These are phyloP conservation scores for Groenewaldozyma salmanticensis DNA, from an alignment of 805 yeast genomes.

Conservation along the genomic window DNA sequence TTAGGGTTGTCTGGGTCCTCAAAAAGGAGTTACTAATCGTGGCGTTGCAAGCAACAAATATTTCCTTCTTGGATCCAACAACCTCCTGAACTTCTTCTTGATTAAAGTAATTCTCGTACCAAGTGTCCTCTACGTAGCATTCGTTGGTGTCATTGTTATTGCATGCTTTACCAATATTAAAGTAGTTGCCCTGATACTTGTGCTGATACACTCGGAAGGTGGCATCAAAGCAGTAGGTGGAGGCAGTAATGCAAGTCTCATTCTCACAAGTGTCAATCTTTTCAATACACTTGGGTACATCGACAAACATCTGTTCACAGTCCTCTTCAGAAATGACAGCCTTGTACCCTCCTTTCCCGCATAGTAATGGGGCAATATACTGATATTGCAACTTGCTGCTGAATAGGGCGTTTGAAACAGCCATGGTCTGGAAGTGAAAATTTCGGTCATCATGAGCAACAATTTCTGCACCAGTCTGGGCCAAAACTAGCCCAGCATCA, in stretches of 20 bases:
- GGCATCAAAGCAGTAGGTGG: constrained; percentile 65
- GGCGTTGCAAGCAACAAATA: constrained; percentile 42
- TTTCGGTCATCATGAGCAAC: constrained; percentile 36
- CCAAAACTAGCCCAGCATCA: constrained; percentile 90
- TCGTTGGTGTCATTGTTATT: constrained; percentile 26
- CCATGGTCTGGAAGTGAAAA: constrained; percentile 61
- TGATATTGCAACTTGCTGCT: constrained; percentile 71
- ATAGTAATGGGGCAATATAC: constrained; percentile 85
- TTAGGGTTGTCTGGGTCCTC: constrained; percentile 80
- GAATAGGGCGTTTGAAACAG: constrained; percentile 90
- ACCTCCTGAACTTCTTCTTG: constrained; percentile 60
- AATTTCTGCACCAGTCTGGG: constrained; percentile 57
- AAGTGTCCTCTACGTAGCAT: constrained; percentile 67
- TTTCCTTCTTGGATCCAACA: constrained; percentile 77
- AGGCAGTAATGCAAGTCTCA: constrained; percentile 80
- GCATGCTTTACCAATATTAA: constrained; percentile 49
- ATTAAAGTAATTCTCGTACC: constrained; percentile 69
- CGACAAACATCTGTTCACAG: constrained; percentile 53
- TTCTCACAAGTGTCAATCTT: constrained; percentile 54
- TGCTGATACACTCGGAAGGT: constrained; percentile 39
- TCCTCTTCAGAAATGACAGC: constrained; percentile 55
- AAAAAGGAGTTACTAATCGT: constrained; percentile 70
- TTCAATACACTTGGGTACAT: constrained; percentile 56
- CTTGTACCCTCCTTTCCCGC: constrained; percentile 73
- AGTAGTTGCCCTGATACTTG: constrained; percentile 59